Evolutionary conservation across 192 early-diverging fungal genomes (phyloP).

Genomic region (Obelidium mucronatum): DNA sequence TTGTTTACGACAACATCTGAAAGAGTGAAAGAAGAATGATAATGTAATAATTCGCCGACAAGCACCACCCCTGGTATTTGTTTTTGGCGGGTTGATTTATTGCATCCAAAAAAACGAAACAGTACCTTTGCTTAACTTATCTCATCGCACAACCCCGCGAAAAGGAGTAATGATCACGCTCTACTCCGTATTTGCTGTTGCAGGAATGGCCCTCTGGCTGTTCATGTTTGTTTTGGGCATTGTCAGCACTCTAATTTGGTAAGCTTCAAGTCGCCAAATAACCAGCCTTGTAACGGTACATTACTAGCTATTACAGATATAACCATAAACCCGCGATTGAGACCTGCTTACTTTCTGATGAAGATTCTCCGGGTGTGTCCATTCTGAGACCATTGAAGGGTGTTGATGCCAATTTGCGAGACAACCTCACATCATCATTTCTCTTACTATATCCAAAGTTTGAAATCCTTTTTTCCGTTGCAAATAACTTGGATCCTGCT

Average conservation of each 20-base stretch:
- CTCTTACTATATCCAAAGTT: slow-evolving; percentile 82
- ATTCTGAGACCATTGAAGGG: slow-evolving; percentile 95
- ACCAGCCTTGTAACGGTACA: not conserved
- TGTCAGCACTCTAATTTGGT: not conserved
- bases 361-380: slow-evolving; percentile 74
- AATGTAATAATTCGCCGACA: too few relatives aligned
- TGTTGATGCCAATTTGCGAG: slow-evolving; percentile 79
- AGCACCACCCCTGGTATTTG: too few relatives aligned
- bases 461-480: slow-evolving; percentile 91
- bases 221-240: not conserved
- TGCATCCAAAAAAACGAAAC: too few relatives aligned
- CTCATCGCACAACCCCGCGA: too few relatives aligned
- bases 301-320: not conserved
- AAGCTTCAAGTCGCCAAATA: not conserved
- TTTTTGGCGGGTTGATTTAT: too few relatives aligned
- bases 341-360: not conserved
- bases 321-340: not conserved
- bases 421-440: slow-evolving; percentile 88
- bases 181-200: too few relatives aligned
- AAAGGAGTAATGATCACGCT: too few relatives aligned
- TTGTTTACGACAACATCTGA: too few relatives aligned
- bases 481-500: slow-evolving; percentile 78
- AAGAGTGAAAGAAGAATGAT: too few relatives aligned
- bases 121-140: too few relatives aligned
- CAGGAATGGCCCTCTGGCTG: not conserved